Conservation (phyloP, 768 basidiomycete species). For the Russula abietina region DNA sequence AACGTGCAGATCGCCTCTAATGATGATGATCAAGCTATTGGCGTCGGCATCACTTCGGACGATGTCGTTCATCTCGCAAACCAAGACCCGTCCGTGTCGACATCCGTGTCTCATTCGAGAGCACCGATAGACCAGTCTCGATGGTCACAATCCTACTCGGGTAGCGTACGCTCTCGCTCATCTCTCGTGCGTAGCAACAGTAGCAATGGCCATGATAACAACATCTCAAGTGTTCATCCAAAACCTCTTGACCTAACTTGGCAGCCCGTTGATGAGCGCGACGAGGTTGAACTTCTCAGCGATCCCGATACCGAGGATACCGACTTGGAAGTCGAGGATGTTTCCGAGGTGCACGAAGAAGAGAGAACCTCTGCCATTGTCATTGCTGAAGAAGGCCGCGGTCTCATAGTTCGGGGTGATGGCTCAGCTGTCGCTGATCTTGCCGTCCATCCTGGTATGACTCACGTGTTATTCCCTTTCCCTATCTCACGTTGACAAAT, state of each 20-base stretch:
- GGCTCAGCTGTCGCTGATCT: conserved; percentile 55
- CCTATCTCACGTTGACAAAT: neutral
- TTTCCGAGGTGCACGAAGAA: conserved; percentile 45
- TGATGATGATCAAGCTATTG: conserved; percentile 49
- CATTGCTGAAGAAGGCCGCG: conserved; percentile 77
- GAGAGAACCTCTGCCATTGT: conserved; percentile 73
- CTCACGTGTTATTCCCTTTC: neutral
- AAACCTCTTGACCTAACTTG: conserved; percentile 71
- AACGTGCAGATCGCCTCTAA: conserved; percentile 61
- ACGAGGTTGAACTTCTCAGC: conserved; percentile 55
- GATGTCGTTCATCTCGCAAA: conserved; percentile 56
- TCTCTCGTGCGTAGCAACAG: conserved; percentile 54
- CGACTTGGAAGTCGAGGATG: conserved; percentile 39
- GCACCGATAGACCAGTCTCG: conserved; percentile 56
- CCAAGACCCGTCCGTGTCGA: conserved; percentile 43
- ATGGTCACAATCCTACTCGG: conserved; percentile 70
- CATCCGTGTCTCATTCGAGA: conserved; percentile 43
- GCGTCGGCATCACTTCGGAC: conserved; percentile 60
- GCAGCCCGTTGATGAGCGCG: conserved; percentile 67
- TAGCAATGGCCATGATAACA: conserved; percentile 36
- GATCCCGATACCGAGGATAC: conserved; percentile 47
- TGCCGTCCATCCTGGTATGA: conserved; percentile 66
- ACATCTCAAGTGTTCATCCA: conserved; percentile 44
- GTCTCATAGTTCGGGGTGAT: conserved; percentile 73
- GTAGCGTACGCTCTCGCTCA: conserved; percentile 59